Evolutionary conservation across 2,329 filamentous ascomycete genomes (phyloP).

Genomic region (Iodosphaeria phyllophila): DNA sequence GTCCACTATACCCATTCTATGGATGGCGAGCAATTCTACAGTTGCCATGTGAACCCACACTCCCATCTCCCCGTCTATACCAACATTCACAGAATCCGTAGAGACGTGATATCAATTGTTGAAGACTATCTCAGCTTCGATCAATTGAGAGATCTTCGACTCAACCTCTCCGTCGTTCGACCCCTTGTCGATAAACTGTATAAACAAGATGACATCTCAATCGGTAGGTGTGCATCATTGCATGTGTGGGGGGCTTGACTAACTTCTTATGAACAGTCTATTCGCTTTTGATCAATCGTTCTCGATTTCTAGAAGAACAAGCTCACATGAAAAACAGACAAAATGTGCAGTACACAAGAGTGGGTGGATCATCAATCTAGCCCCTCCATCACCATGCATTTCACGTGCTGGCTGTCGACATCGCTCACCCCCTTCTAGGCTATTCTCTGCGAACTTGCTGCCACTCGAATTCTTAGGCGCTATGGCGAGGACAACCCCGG

Average conservation of each 20-base stretch:
- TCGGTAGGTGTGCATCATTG: slow-evolving; percentile 27
- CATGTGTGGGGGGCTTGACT: slow-evolving; percentile 1
- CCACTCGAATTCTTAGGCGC: slow-evolving; percentile 56
- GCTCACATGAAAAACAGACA: slow-evolving; percentile 57
- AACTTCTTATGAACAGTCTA: slow-evolving; percentile 36
- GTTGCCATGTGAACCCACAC: slow-evolving; percentile 38
- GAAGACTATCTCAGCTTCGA: slow-evolving; percentile 49
- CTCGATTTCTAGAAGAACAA: slow-evolving; percentile 65
- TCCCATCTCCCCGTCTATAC: slow-evolving; percentile 53
- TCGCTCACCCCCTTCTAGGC: no score
- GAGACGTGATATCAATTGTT: slow-evolving; percentile 43
- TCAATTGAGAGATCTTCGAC: slow-evolving; percentile 62
- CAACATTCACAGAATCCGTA: slow-evolving; percentile 54
- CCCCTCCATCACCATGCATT: no score
- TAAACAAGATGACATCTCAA: slow-evolving; percentile 60
- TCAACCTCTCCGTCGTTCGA: slow-evolving; percentile 64
- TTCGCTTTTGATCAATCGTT: slow-evolving; percentile 65
- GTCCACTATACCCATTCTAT: slow-evolving; percentile 16
- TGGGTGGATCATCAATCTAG: no score
- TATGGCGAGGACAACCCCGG: slow-evolving; percentile 65
- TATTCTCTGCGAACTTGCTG: slow-evolving; percentile 63
- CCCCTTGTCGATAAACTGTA: slow-evolving; percentile 74
- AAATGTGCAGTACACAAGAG: slow-evolving; percentile 62
- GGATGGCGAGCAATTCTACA: slow-evolving; percentile 25
- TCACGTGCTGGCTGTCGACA: no score